These are phyloP conservation scores for Alternaria burnsii DNA, from an alignment of 2,329 filamentous ascomycete genomes.

Conservation along the genomic window DNA sequence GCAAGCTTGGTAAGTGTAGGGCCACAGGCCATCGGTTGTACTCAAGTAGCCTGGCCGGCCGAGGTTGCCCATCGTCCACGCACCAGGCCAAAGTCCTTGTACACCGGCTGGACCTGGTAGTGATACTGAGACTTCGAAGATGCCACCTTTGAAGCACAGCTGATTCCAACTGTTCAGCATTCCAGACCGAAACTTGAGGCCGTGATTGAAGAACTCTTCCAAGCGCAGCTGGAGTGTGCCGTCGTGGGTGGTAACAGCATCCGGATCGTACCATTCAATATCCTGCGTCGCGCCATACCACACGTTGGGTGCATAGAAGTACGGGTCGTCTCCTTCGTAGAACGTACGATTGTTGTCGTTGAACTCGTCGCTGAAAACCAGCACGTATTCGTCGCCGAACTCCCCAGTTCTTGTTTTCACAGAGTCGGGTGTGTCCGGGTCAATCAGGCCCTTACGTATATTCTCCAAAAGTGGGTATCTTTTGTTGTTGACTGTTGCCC, in stretches of 20 bases:
- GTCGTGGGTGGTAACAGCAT: conserved; percentile 60
- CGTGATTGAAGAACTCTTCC: conserved; percentile 58
- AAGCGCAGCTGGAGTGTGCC: conserved; percentile 58
- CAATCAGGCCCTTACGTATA: conserved; percentile 59
- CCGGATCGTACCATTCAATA: conserved; percentile 62
- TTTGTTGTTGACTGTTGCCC: conserved; percentile 60
- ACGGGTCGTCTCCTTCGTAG: conserved; percentile 66
- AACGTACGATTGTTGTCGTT: conserved; percentile 63
- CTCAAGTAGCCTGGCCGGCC: conserved; percentile 62
- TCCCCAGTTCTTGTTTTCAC: conserved; percentile 58
- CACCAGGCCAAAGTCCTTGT: conserved; percentile 62
- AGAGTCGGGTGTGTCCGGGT: conserved; percentile 60
- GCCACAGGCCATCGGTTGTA: conserved; percentile 64
- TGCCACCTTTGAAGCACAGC: conserved; percentile 64
- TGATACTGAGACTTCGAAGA: conserved; percentile 62
- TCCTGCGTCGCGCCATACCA: conserved; percentile 65
- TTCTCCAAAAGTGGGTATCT: conserved; percentile 59
- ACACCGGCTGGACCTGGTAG: conserved; percentile 60
- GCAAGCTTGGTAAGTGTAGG: conserved; percentile 63
- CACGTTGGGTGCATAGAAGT: conserved; percentile 61
- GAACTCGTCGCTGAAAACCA: conserved; percentile 67
- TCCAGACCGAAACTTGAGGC: conserved; percentile 58
- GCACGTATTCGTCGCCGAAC: conserved; percentile 56
- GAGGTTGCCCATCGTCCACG: conserved; percentile 65
- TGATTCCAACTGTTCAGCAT: conserved; percentile 65